Percentiles rank a stretch among this genome's conserved stretches.
Conservation (phyloP, 2,329 filamentous ascomycete species). For the Neopestalotiopsis clavispora region DNA sequence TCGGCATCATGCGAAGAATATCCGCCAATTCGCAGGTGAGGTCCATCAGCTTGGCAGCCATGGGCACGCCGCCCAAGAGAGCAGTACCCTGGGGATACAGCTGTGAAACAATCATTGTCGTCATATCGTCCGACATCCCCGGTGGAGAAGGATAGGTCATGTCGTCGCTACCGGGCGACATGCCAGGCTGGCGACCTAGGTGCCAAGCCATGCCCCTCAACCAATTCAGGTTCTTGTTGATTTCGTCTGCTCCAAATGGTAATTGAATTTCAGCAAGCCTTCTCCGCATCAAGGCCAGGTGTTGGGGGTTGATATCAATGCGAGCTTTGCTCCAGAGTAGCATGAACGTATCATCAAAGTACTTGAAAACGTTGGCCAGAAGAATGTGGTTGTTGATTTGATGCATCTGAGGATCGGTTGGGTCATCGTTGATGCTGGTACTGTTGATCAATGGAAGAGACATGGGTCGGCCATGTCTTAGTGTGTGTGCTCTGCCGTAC, state of each 20-base stretch:
- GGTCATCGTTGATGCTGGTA: conserved; percentile 67
- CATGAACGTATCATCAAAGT: conserved; percentile 69
- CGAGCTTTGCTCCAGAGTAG: conserved; percentile 70
- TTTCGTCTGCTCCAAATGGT: conserved; percentile 58
- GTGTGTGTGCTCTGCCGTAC: conserved; percentile 65
- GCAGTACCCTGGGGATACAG: conserved; percentile 77
- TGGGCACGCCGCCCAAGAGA: conserved; percentile 68
- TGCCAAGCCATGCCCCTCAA: conserved; percentile 69
- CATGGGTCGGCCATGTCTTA: conserved; percentile 72
- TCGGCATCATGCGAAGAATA: conserved; percentile 69
- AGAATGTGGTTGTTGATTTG: conserved; percentile 62
- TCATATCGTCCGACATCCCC: conserved; percentile 65
- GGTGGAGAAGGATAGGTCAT: conserved; percentile 69
- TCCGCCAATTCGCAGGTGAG: conserved; percentile 76
- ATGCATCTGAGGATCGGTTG: conserved; percentile 56
- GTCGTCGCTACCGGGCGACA: conserved; percentile 51
- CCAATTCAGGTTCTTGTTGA: conserved; percentile 67
- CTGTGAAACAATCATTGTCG: conserved; percentile 68
- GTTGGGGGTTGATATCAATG: conserved; percentile 59
- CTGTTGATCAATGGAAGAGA: conserved; percentile 72
- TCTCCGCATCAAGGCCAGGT: conserved; percentile 64
- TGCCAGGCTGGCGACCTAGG: conserved; percentile 59
- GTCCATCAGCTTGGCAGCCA: conserved; percentile 84
- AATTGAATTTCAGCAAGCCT: conserved; percentile 63
- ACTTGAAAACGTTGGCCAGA: conserved; percentile 66